phyloP scores from a whole-genome alignment of 164 flowering plant species.

The Platanus orientalis region DNA sequence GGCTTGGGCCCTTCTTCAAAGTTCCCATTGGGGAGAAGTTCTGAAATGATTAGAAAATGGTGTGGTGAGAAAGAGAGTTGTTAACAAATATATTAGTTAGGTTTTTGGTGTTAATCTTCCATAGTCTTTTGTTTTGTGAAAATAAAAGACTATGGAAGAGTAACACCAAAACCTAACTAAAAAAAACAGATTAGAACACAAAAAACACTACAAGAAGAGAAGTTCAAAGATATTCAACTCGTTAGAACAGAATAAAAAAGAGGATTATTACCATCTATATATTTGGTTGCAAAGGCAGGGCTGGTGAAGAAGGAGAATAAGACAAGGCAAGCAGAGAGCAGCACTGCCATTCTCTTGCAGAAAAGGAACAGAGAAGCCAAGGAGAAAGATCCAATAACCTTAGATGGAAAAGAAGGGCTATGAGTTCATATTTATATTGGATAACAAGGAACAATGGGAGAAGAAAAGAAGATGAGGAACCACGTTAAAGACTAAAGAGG shows the following conservation, averaged over 20 bases:
- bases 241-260: not conserved
- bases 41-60: slow-evolving; percentile 26
- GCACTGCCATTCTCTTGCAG: slow-evolving; percentile 9
- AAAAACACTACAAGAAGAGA: too few relatives aligned
- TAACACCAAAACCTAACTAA: not conserved
- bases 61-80: not conserved
- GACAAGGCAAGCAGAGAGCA: slow-evolving; percentile 14
- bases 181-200: too few relatives aligned
- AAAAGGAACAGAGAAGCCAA: not conserved
- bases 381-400: not conserved
- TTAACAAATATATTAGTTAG: too few relatives aligned
- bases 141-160: not conserved
- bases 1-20: slow-evolving; percentile 67
- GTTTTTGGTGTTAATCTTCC: too few relatives aligned
- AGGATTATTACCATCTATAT: slow-evolving; percentile 24
- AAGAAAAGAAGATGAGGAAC: not conserved
- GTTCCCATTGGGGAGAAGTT: slow-evolving; percentile 84
- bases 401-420: not conserved
- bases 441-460: not conserved
- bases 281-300: slow-evolving; percentile 17
- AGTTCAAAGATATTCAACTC: too few relatives aligned
- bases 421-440: not conserved
- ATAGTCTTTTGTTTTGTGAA: too few relatives aligned
- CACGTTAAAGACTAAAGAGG: not conserved
- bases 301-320: slow-evolving; percentile 13